A percentile compares a stretch with the other conserved stretches of the same genome.
phyloP scores from a whole-genome alignment of 352 stramenopile species.

The Pythium chondricola region DNA sequence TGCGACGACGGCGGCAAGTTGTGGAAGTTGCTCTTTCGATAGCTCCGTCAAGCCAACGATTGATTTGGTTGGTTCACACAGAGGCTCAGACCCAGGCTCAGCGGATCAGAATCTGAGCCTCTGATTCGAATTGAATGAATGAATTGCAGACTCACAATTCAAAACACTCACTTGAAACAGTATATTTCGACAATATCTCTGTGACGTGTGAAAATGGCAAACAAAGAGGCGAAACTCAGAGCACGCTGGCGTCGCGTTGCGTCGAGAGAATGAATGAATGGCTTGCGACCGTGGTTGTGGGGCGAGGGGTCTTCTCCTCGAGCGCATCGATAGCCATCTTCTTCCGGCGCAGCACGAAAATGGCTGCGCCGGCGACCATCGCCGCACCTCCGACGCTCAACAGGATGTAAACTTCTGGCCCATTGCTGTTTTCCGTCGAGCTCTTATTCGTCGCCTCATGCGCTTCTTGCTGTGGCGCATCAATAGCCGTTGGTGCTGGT shows the following conservation, averaged over 20 bases:
- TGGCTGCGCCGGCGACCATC: slow-evolving; percentile 40
- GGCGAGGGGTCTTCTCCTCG: slow-evolving; percentile 47
- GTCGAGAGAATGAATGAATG: slow-evolving; percentile 42
- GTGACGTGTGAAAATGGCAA: neutral
- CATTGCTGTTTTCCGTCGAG: neutral
- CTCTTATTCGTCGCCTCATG: slow-evolving; percentile 36
- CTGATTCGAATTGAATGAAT: too few relatives aligned
- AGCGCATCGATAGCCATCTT: slow-evolving; percentile 50
- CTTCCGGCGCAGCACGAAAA: slow-evolving; percentile 65
- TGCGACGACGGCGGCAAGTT: neutral
- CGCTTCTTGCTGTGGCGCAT: slow-evolving; percentile 15
- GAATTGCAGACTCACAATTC: slow-evolving; percentile 22
- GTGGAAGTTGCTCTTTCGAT: neutral
- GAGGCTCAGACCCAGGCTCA: too few relatives aligned
- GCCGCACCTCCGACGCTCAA: slow-evolving; percentile 26
- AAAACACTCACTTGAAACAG: slow-evolving; percentile 1
- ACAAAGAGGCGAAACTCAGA: slow-evolving; percentile 34
- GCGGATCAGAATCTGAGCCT: too few relatives aligned
- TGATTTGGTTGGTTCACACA: slow-evolving; percentile 29
- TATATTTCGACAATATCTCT: neutral
- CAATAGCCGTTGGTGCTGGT: slow-evolving; percentile 10
- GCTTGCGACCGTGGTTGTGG: slow-evolving; percentile 18
- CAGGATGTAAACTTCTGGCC: slow-evolving; percentile 30
- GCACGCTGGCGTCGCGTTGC: slow-evolving; percentile 34
- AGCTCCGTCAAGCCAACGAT: slow-evolving; percentile 11